Conservation (phyloP, 1,284 basidiomycete genomes). For the Malassezia furfur region DNA sequence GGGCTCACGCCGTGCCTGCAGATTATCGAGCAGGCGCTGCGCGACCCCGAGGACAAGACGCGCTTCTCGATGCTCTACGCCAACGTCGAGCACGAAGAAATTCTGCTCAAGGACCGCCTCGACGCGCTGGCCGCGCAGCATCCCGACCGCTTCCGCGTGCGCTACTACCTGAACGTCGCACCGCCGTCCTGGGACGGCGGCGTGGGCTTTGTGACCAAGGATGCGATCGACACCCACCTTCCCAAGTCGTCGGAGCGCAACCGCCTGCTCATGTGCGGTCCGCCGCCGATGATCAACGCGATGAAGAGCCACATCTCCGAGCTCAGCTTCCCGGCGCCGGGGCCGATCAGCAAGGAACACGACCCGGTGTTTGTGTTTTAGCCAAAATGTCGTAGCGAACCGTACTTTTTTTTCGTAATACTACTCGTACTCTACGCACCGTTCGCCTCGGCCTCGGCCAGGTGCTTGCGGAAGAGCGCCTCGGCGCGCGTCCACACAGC, state of each 20-base stretch:
- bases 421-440: slow-evolving; percentile 10
- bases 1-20: slow-evolving; percentile 80
- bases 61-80: slow-evolving; percentile 90
- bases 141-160: slow-evolving; percentile 59
- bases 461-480: slow-evolving; percentile 70
- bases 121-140: slow-evolving; percentile 66
- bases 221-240: slow-evolving; percentile 66
- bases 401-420: too few species aligned
- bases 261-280: slow-evolving; percentile 54
- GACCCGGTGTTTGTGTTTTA: slow-evolving; percentile 51
- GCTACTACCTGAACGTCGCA: slow-evolving; percentile 87
- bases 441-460: slow-evolving; percentile 50
- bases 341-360: slow-evolving; percentile 61
- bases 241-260: slow-evolving; percentile 39
- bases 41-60: slow-evolving; percentile 74
- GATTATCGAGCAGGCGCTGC: slow-evolving; percentile 78
- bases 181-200: slow-evolving; percentile 74
- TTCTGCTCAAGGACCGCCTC: slow-evolving; percentile 70
- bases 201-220: slow-evolving; percentile 81
- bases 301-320: slow-evolving; percentile 92
- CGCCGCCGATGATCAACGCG: slow-evolving; percentile 88
- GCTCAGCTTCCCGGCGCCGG: slow-evolving; percentile 74
- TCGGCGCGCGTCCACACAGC: slow-evolving; percentile 83
- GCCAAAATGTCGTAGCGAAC: not conserved
- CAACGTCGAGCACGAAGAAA: slow-evolving; percentile 60